Evolutionary conservation across 2,329 filamentous ascomycete genomes (phyloP), one percentile per base, ranked within the genome.

Genomic region (Penicillium sp.): DNA sequence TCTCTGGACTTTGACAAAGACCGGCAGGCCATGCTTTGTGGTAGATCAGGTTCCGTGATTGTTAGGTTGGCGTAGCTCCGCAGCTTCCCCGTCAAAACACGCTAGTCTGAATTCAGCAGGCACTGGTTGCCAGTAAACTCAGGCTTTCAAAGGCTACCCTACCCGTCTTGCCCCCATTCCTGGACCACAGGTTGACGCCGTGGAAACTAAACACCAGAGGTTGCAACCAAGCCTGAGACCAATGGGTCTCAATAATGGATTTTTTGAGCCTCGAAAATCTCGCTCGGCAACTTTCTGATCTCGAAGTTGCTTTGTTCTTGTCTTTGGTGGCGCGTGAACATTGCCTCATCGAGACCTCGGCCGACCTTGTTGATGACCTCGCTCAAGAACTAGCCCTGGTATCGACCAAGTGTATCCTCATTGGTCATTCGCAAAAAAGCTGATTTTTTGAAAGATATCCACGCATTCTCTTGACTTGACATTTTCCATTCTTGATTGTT

Each of bases 301-400:
- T 96, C 36, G 90, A 96, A 71, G 81, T 97, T 50, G 93, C 91
- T 25, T 73, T 86, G 11, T 77, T 97, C 36, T 80, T 96, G 43
- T 90, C 86, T 64, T 79, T 97, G 44, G 78, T 90, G 53, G 83
- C 84, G 50, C 80, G 84, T 56, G 87, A 95, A 67, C 90, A 97
- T 68, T 95, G 89, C 71, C 83, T 97, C 59, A 82, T 97, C 62
- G 85, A 89, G 68, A 86, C 88, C 12, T 79, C 83, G 2, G 66
- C 73, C 4, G 72, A 79, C 33, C 72, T 75, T 45, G 70, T 91
- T 48, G 77, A 86, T 66, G 78, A 83, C 55, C 74, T 95, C n/a
- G 77, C 84, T 38, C 77, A 81, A 45, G 89, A 95, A 67, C 73
- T 95, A 24, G 78, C 81, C 53, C 72, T 93, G 63, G 86, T 88